Conservation (phyloP, 768 basidiomycete species). For the Mycena filopes region DNA sequence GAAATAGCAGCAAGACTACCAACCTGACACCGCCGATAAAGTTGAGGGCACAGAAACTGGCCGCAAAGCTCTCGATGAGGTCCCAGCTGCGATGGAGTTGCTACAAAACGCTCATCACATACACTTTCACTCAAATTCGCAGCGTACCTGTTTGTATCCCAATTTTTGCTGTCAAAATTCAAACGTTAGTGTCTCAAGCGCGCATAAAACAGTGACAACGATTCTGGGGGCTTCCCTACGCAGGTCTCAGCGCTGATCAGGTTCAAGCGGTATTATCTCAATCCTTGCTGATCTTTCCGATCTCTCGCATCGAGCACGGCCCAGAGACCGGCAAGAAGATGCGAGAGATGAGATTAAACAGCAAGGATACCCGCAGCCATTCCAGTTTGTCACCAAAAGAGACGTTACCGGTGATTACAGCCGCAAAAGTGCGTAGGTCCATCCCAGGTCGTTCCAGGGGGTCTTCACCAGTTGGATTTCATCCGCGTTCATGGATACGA, state of each 20-base stretch:
- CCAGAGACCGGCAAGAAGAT: slow-evolving; percentile 33
- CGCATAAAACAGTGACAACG: slow-evolving; percentile 55
- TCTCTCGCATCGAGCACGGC: slow-evolving; percentile 38
- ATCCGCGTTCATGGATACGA: slow-evolving; percentile 50
- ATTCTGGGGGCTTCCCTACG: slow-evolving; percentile 96
- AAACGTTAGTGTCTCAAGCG: slow-evolving; percentile 61
- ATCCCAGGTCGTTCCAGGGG: slow-evolving; percentile 42
- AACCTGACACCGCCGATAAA: slow-evolving; percentile 91
- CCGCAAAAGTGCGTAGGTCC: slow-evolving; percentile 43
- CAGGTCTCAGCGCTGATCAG: slow-evolving; percentile 98
- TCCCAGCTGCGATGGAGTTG: slow-evolving; percentile 90
- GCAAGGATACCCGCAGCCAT: slow-evolving; percentile 92
- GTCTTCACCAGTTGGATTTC: slow-evolving; percentile 68
- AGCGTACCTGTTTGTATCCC: slow-evolving; percentile 81
- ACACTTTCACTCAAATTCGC: slow-evolving; percentile 3
- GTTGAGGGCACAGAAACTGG: slow-evolving; percentile 89
- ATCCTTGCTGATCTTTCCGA: slow-evolving; percentile 61
- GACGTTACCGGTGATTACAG: slow-evolving; percentile 76
- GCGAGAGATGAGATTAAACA: slow-evolving; percentile 39
- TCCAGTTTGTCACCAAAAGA: slow-evolving; percentile 73
- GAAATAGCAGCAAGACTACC: slow-evolving; percentile 23
- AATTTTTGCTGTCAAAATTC: slow-evolving; percentile 66
- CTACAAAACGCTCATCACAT: slow-evolving; percentile 50
- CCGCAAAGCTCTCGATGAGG: slow-evolving; percentile 85
- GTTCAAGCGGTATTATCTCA: slow-evolving; percentile 99